Evolutionary conservation across 148 eudicot genomes (phyloP).

Genomic region (Fallopia convolvulus): DNA sequence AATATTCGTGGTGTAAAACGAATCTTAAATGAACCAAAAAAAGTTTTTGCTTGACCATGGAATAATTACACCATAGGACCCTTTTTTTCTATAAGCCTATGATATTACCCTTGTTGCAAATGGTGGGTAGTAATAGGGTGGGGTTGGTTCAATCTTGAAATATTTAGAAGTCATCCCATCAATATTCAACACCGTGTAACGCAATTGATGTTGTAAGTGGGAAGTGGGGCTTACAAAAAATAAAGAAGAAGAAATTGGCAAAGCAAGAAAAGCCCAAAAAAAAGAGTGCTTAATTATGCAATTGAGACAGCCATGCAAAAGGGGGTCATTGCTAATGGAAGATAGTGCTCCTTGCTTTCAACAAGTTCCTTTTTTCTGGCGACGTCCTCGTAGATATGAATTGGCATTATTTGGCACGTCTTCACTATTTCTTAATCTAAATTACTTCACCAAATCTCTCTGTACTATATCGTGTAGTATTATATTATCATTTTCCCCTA

Average conservation of each 20-base stretch:
- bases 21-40: no score
- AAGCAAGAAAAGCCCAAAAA: background rate
- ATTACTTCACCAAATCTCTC: constrained; percentile 2
- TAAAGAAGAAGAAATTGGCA: background rate
- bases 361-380: background rate
- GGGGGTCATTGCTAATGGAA: constrained; percentile 3
- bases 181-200: constrained; percentile 3
- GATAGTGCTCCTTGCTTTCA: background rate
- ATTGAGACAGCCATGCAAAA: constrained; percentile 4
- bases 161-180: background rate
- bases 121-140: no score
- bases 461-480: background rate
- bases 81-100: no score
- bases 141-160: no score
- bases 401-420: constrained; percentile 9
- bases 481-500: background rate
- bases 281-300: background rate
- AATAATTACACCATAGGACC: no score
- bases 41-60: no score
- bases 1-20: no score
- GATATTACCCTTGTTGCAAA: no score
- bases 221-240: constrained; percentile 3
- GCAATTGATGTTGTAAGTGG: constrained; percentile 8
- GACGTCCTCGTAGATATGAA: constrained; percentile 7
- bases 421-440: background rate